These are phyloP conservation scores for Chiua virens DNA, from an alignment of 768 basidiomycete species.

Conservation along the genomic window DNA sequence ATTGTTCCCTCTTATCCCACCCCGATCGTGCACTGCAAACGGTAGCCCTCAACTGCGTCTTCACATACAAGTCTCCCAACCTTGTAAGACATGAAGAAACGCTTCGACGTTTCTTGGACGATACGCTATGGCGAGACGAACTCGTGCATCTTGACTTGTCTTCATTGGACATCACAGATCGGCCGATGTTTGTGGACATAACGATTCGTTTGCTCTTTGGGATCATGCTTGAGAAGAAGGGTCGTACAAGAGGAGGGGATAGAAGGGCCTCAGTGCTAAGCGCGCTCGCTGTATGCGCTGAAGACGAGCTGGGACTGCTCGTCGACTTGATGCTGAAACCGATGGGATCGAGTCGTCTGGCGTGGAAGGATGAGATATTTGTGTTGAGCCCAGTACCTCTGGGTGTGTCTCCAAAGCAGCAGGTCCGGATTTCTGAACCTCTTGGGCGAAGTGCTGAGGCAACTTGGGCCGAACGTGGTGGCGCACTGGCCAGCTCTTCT, in stretches of 20 bases:
- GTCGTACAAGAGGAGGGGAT: too few species aligned
- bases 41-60: too few species aligned
- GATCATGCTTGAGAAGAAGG: too few species aligned
- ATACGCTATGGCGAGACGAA: too few species aligned
- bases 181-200: conserved; percentile 66
- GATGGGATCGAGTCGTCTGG: conserved; percentile 40
- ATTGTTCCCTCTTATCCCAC: too few species aligned
- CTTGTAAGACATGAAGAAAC: too few species aligned
- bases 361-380: conserved; percentile 30
- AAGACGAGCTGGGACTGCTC: conserved; percentile 72
- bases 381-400: conserved; percentile 27
- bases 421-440: conserved; percentile 83
- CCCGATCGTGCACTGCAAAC: too few species aligned
- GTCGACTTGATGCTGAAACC: conserved; percentile 88
- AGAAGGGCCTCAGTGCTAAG: conserved; percentile 75
- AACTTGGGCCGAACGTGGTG: conserved; percentile 72
- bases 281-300: conserved; percentile 64
- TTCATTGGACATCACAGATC: conserved; percentile 54
- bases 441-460: conserved; percentile 79
- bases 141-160: conserved; percentile 69
- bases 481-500: conserved; percentile 76
- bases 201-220: too few species aligned
- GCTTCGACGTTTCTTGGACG: too few species aligned
- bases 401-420: conserved; percentile 57
- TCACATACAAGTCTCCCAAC: too few species aligned